Conservation (phyloP, 2,329 filamentous ascomycete species). For the Fusarium bulbicola region DNA sequence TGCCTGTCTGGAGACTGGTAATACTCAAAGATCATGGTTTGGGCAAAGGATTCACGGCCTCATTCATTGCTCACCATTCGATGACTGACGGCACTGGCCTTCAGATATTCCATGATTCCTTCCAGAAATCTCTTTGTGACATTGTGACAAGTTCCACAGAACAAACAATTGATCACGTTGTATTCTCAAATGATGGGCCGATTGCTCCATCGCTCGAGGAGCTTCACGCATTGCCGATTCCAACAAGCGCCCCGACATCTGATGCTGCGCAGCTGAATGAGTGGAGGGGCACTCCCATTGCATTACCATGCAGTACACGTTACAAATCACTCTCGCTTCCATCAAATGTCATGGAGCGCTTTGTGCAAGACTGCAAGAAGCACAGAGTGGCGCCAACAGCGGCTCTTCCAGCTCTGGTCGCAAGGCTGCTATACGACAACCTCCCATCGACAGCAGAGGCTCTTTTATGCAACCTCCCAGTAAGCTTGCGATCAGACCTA, state of each 20-base stretch:
- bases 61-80: background rate
- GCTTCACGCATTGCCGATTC: background rate
- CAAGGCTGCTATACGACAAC: background rate
- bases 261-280: background rate
- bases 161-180: fast-evolving
- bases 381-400: background rate
- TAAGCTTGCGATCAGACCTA: background rate
- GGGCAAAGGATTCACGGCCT: background rate
- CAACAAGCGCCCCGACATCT: background rate
- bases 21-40: background rate
- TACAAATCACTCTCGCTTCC: background rate
- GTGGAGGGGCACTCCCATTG: background rate
- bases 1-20: background rate
- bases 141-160: fast-evolving
- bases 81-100: background rate
- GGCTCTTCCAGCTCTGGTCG: background rate
- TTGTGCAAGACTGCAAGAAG: background rate
- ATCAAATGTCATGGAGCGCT: background rate
- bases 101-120: background rate
- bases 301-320: background rate
- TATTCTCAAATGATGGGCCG: background rate
- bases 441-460: background rate
- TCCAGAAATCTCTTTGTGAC: background rate
- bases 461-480: constrained; percentile 2
- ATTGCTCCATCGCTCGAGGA: background rate